Evolutionary conservation across 768 basidiomycete species (phyloP).

Genomic region (Tricholoma bakamatsutake): DNA sequence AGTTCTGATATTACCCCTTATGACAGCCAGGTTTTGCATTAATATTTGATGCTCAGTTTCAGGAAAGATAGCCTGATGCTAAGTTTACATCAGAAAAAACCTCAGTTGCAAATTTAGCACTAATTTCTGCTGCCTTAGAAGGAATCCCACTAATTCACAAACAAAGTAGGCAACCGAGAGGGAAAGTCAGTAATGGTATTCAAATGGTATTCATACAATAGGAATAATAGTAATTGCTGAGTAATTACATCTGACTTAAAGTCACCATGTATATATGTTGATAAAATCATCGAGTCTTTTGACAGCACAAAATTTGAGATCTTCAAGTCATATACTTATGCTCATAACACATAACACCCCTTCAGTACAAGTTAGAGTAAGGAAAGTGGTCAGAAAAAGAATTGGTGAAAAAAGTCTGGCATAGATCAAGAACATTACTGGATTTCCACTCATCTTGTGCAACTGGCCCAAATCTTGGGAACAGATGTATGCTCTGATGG

Average conservation of each 20-base stretch:
- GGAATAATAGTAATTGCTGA: background rate
- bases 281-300: background rate
- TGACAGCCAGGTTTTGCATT: background rate
- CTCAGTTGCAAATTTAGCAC: background rate
- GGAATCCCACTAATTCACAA: background rate
- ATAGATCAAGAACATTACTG: background rate
- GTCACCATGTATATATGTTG: background rate
- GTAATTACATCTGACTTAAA: background rate
- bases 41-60: too few species aligned
- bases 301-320: too few species aligned
- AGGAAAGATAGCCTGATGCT: too few species aligned
- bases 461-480: background rate
- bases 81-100: background rate
- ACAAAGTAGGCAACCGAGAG: too few species aligned
- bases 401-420: background rate
- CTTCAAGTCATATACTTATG: too few species aligned
- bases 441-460: background rate
- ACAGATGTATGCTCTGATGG: too few species aligned
- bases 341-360: background rate
- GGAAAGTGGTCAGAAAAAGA: background rate
- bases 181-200: background rate
- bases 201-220: background rate
- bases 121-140: background rate
- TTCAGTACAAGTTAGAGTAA: background rate
- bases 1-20: background rate